Evolutionary conservation across 2,329 filamentous ascomycete species (phyloP), one percentile per base, ranked within the genome.

Genomic region (Scedosporium minutisporum): DNA sequence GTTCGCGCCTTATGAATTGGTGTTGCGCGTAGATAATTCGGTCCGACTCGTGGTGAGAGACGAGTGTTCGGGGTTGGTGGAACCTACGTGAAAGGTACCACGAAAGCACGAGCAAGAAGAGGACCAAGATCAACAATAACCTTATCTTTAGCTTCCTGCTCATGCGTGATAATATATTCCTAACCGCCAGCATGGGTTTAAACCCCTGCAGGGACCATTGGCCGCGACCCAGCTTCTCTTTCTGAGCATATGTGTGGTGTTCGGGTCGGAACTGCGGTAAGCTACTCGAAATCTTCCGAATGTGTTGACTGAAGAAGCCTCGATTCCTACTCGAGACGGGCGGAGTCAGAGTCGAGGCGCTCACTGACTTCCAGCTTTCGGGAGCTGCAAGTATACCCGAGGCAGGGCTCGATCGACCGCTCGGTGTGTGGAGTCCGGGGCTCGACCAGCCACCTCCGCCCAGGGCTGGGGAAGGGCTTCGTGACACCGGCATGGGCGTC

Each of bases 241-340:
- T 96, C 68, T 93, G 90, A 33, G 82, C 82, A 71, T 88, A 88
- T 41, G 48, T 18, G 12, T 57, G 29, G 64, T 82, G 78, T 62
- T 74, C 71, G 58, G 80, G 75, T 66, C 84, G 82, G 73, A 95
- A 93, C 25, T 84, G 82, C 6, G 93, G 91, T 64, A 97, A 77
- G 66, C 87, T 91, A 68, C 85, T 88, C 4, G 90, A 95, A 69
- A 97, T 82, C 66, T 84, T 87, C 67, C 90, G 87, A 77, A 91
- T 90, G 73, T 96, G 90, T 66, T 90, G 86, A 63, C 86, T 87
- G 74, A 97, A 93, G 80, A 96, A 96, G 63, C 92, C 90, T 69
- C 90, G 87, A 71, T 91, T 91, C 69, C 89, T 86, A 9, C 88
- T 92, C 65, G 87, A 87, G 75, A 95, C 46, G 85, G 71, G 87